These are phyloP conservation scores for Trichoderma sp. DNA, from an alignment of 2,329 filamentous ascomycete species.

Conservation along the genomic window DNA sequence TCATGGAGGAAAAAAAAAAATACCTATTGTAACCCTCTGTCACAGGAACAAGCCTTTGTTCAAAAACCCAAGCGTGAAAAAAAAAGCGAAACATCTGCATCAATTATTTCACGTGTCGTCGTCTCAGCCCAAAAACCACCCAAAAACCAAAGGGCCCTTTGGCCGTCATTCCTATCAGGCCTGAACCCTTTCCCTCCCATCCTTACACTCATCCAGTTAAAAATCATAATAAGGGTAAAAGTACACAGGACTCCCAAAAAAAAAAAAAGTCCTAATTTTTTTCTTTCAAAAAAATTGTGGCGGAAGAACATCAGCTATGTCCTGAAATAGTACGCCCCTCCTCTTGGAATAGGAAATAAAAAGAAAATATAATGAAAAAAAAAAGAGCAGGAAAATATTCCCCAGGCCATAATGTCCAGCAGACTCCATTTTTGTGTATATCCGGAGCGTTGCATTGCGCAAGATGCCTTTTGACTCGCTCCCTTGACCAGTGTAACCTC, in stretches of 20 bases:
- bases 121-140: slow-evolving; percentile 20
- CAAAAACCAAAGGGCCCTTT: slow-evolving; percentile 1
- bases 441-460: slow-evolving; percentile 3
- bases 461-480: background rate
- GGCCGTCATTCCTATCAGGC: slow-evolving; percentile 1
- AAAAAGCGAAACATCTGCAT: slow-evolving; percentile 16
- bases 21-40: background rate
- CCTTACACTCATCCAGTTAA: slow-evolving; percentile 21
- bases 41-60: slow-evolving; percentile 4
- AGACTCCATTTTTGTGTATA: slow-evolving; percentile 18
- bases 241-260: slow-evolving; percentile 22
- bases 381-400: background rate
- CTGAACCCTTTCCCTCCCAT: background rate
- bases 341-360: background rate
- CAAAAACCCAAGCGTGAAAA: background rate
- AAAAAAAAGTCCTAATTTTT: slow-evolving; percentile 12
- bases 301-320: slow-evolving; percentile 11
- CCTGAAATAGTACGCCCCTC: slow-evolving; percentile 18
- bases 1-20: background rate
- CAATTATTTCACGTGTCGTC: slow-evolving; percentile 26
- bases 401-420: background rate
- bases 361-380: background rate
- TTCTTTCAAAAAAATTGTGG: background rate
- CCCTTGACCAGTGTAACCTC: background rate
- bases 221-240: slow-evolving; percentile 25